A percentile compares a stretch with the other conserved stretches of the same genome.
Conservation (phyloP, 208 protist genomes). For the Leishmania arabica region DNA sequence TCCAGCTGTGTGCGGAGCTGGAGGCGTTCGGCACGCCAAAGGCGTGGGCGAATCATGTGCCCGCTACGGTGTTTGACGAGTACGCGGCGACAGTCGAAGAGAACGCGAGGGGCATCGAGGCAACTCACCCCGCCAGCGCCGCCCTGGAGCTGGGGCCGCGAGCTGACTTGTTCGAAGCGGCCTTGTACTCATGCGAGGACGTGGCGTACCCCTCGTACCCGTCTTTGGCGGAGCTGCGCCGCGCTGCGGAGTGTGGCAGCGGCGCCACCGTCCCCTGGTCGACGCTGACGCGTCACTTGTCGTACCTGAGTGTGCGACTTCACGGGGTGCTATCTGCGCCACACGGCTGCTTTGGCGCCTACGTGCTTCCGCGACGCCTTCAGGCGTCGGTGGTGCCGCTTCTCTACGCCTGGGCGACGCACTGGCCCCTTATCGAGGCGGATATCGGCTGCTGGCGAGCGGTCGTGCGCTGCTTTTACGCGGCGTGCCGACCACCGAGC, state of each 20-base stretch:
- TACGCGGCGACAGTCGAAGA: neutral
- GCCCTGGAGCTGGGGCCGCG: neutral
- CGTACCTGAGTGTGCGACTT: constrained; percentile 17
- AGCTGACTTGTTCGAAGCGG: neutral
- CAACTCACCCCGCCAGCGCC: neutral
- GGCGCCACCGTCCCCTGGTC: constrained; percentile 11
- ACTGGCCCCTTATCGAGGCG: constrained; percentile 52
- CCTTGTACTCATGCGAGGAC: constrained; percentile 15
- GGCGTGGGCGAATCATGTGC: constrained; percentile 9
- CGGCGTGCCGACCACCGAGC: neutral
- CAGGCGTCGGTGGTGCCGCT: constrained; percentile 52
- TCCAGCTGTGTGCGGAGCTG: constrained; percentile 21
- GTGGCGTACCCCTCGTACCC: constrained; percentile 1
- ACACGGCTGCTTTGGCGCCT: constrained; percentile 4
- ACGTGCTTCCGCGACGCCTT: constrained; percentile 41
- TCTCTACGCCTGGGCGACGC: constrained; percentile 67
- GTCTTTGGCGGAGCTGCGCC: constrained; percentile 6
- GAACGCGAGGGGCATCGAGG: neutral
- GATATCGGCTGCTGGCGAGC: constrained; percentile 37
- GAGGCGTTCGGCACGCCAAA: constrained; percentile 13
- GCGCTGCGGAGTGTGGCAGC: neutral
- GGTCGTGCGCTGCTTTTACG: constrained; percentile 44
- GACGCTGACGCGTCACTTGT: constrained; percentile 19
- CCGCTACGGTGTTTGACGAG: constrained; percentile 9
- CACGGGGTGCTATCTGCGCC: constrained; percentile 15